Conservation (phyloP, 2,329 filamentous ascomycete genomes). For the Arthrocladium fulminans region DNA sequence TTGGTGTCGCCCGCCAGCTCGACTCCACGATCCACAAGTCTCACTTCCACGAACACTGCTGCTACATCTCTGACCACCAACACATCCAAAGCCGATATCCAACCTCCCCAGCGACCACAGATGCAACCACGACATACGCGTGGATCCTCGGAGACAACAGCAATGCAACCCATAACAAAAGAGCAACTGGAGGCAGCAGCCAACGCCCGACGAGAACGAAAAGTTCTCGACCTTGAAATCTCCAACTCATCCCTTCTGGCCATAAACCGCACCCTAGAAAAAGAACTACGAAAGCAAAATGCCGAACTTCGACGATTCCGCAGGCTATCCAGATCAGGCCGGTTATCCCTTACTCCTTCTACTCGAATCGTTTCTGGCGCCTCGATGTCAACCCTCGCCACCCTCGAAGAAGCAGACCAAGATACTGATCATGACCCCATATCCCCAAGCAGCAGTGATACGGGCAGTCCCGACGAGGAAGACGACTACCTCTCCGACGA, state of each 20-base stretch:
- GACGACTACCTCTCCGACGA: conserved; percentile 23
- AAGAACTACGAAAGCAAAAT: conserved; percentile 83
- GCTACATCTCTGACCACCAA: conserved; percentile 17
- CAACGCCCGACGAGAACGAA: conserved; percentile 84
- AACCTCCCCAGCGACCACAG: conserved; percentile 8
- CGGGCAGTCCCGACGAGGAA: conserved; percentile 15
- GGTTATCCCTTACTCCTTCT: conserved; percentile 49
- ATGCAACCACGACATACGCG: conserved; percentile 2
- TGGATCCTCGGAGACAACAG: conserved; percentile 2
- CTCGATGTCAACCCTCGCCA: conserved; percentile 35
- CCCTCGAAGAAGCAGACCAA: conserved; percentile 30
- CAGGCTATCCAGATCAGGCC: conserved; percentile 73
- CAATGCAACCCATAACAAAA: conserved; percentile 3
- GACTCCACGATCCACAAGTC: conserved; percentile 20
- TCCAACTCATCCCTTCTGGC: conserved; percentile 90
- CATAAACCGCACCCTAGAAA: conserved; percentile 87
- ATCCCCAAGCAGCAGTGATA: conserved; percentile 28
- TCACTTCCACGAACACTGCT: conserved; percentile 18
- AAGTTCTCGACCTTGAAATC: conserved; percentile 92
- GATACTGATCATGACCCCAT: conserved; percentile 23
- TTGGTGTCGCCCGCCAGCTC: conserved; percentile 12
- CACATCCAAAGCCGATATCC: conserved; percentile 10
- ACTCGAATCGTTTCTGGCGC: conserved; percentile 36
- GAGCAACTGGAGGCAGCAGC: conserved; percentile 43
- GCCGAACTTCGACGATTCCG: conserved; percentile 77